phyloP scores from a whole-genome alignment of 192 early-diverging fungal genomes.

The Backusella mclennaniae region DNA sequence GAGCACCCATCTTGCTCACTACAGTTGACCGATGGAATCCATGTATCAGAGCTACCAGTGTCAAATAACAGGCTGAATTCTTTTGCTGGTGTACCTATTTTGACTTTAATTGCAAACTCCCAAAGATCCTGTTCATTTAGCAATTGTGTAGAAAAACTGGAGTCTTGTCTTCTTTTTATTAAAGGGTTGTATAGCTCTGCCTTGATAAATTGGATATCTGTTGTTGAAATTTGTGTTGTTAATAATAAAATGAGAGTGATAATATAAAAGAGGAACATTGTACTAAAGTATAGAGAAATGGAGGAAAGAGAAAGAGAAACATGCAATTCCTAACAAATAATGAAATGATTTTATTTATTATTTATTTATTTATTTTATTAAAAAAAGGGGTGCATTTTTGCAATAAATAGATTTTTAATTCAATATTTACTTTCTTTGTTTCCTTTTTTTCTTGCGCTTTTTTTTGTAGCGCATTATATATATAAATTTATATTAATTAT shows the following conservation, averaged over 20 bases:
- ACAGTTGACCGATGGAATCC: slow-evolving; percentile 28
- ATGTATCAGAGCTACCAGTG: slow-evolving; percentile 35
- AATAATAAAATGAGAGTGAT: neutral
- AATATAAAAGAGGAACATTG: neutral
- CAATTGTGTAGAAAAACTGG: neutral
- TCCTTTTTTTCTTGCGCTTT: neutral
- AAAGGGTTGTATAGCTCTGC: neutral
- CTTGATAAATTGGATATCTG: neutral
- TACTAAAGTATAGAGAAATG: neutral
- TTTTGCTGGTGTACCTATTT: slow-evolving; percentile 29
- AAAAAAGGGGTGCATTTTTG: neutral
- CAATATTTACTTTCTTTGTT: slow-evolving; percentile 1
- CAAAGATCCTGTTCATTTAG: slow-evolving; percentile 20
- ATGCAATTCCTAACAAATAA: neutral
- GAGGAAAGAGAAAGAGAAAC: neutral
- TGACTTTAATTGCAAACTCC: slow-evolving; percentile 21
- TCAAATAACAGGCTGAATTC: slow-evolving; percentile 28
- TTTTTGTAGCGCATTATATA: neutral
- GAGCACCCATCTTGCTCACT: neutral
- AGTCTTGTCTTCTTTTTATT: neutral
- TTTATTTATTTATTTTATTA: neutral
- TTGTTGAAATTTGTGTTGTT: neutral
- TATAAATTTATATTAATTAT: neutral
- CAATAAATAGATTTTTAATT: neutral
- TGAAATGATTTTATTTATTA: neutral